Evolutionary conservation across 2,329 filamentous ascomycete genomes (phyloP).

Genomic region (Beauveria caledonica): DNA sequence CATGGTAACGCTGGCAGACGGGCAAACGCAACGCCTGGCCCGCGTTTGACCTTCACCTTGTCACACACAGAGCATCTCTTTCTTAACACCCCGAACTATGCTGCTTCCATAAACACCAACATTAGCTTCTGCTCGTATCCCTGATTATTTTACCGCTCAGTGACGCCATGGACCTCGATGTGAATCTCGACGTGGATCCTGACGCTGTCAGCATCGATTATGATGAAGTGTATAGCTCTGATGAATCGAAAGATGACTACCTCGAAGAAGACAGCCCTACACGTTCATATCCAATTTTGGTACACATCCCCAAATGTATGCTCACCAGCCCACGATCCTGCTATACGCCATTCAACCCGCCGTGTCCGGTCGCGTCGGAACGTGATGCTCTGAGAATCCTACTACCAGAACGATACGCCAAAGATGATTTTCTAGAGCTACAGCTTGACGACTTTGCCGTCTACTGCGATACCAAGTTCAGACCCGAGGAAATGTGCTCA

Average conservation of each 20-base stretch:
- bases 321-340: background rate
- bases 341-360: constrained; percentile 1
- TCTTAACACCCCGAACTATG: background rate
- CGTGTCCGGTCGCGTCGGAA: constrained; percentile 4
- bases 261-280: background rate
- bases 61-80: background rate
- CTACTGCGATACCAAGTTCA: constrained; percentile 34
- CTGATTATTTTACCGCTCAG: too few species aligned
- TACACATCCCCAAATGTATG: background rate
- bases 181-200: too few species aligned
- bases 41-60: constrained; percentile 1
- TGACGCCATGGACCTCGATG: background rate
- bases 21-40: background rate
- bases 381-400: constrained; percentile 9
- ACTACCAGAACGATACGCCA: background rate
- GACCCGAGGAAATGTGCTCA: constrained; percentile 43
- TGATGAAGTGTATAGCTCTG: background rate
- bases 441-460: constrained; percentile 50
- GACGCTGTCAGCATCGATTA: background rate
- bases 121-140: background rate
- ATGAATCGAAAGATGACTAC: background rate
- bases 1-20: background rate
- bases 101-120: background rate
- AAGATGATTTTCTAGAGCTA: constrained; percentile 35
- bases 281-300: background rate